Conservation (phyloP, 108 stramenopile genomes). For the Cyclostephanos invisitatus region DNA sequence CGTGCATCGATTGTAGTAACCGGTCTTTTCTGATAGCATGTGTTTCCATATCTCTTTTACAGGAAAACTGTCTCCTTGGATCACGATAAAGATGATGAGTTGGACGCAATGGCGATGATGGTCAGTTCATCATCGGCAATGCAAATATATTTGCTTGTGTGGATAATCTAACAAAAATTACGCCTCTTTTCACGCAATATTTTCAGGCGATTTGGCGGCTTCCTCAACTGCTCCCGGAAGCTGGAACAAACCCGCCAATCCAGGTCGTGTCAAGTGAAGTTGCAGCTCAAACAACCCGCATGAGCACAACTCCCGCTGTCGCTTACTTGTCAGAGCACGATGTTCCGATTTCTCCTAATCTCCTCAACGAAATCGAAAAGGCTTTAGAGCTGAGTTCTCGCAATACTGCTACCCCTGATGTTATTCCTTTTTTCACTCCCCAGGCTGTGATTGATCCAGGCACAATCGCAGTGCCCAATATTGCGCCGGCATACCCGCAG, state of each 20-base stretch:
- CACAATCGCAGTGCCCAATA: constrained; percentile 4
- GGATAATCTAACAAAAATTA: not conserved
- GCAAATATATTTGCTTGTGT: not conserved
- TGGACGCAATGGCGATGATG: constrained; percentile 56
- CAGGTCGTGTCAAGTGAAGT: constrained; percentile 69
- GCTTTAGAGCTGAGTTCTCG: constrained; percentile 77
- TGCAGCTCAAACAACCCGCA: constrained; percentile 59
- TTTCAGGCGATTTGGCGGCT: constrained; percentile 48
- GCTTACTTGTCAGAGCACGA: constrained; percentile 58
- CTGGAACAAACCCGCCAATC: constrained; percentile 57
- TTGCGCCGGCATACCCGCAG: constrained; percentile 16
- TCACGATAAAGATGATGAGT: constrained; percentile 54
- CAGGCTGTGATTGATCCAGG: constrained; percentile 48
- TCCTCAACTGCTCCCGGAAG: constrained; percentile 50
- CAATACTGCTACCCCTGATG: constrained; percentile 52
- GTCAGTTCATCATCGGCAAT: not conserved
- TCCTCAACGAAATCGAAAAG: constrained; percentile 78
- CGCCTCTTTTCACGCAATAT: not conserved
- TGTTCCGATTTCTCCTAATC: constrained; percentile 67
- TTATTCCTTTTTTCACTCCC: constrained; percentile 83
- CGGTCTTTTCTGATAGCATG: not conserved
- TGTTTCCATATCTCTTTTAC: constrained; percentile 5
- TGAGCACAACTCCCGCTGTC: constrained; percentile 49
- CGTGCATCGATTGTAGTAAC: constrained; percentile 6
- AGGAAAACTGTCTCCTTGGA: constrained; percentile 64